Percentiles rank a stretch among this genome's conserved stretches.
Conservation (phyloP, 2,329 filamentous ascomycete genomes). For the Talaromyces funiculosus region DNA sequence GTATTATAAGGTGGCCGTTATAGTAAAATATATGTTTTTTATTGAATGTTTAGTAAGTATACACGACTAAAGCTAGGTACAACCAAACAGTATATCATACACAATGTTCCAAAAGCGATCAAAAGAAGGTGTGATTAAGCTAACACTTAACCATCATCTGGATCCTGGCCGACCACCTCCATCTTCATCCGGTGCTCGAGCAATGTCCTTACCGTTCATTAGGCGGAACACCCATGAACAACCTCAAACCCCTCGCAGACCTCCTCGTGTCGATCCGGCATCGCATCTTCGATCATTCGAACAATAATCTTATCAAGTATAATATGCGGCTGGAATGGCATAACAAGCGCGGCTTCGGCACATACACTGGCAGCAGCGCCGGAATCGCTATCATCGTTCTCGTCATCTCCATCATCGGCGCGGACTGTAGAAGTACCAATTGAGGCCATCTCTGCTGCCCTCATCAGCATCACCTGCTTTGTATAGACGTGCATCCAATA, state of each 20-base stretch:
- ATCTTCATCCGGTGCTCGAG: neutral
- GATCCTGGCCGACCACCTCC: neutral
- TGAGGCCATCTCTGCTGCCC: neutral
- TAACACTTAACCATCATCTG: neutral
- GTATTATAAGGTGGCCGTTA: neutral
- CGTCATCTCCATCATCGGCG: neutral
- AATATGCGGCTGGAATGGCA: neutral
- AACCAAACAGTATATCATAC: neutral
- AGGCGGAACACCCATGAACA: neutral
- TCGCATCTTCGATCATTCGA: constrained; percentile 19
- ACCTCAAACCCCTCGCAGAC: neutral
- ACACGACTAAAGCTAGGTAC: neutral
- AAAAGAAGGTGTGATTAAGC: neutral
- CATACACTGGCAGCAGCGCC: neutral
- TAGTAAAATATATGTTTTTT: neutral
- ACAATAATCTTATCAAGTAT: constrained; percentile 17
- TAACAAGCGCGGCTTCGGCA: neutral
- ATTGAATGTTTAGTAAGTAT: neutral
- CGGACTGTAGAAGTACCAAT: neutral
- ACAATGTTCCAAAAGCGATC: neutral
- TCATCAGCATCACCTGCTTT: neutral
- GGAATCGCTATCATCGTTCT: neutral
- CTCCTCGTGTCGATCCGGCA: neutral
- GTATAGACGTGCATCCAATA: constrained; percentile 8
- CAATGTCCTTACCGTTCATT: neutral